A percentile compares a stretch with the other conserved stretches of the same genome.
Evolutionary conservation across 1,139 yeast species (phyloP).

Genomic region (Pichia sp.): DNA sequence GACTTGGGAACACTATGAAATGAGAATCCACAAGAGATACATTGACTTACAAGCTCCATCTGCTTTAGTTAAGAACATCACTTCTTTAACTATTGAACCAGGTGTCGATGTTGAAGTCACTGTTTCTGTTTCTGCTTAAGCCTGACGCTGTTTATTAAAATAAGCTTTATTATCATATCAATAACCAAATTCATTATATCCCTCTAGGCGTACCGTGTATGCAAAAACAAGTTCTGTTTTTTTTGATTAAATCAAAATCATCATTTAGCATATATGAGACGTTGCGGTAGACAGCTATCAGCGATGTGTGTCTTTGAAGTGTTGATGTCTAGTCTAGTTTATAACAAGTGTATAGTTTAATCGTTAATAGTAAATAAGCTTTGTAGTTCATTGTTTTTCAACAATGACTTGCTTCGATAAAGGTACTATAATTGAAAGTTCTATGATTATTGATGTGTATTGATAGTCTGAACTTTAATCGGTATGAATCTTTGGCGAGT

Average conservation of each 20-base stretch:
- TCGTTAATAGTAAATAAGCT: neutral
- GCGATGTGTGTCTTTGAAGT: slow-evolving; percentile 21
- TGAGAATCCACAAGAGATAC: slow-evolving; percentile 99
- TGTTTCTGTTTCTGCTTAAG: slow-evolving; percentile 38
- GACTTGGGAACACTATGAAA: slow-evolving; percentile 99
- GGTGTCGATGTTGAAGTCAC: slow-evolving; percentile 63
- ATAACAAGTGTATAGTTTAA: neutral
- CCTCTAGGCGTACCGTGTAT: slow-evolving; percentile 67
- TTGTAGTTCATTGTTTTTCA: too few relatives aligned
- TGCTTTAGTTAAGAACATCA: slow-evolving; percentile 89
- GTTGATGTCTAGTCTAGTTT: neutral
- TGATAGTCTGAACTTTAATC: too few relatives aligned
- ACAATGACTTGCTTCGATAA: too few relatives aligned
- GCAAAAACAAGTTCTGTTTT: slow-evolving; percentile 10
- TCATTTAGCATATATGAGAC: slow-evolving; percentile 40
- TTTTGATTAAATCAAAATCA: neutral
- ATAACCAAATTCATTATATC: slow-evolving; percentile 21
- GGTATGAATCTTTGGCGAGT: too few relatives aligned
- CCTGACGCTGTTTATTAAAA: slow-evolving; percentile 1
- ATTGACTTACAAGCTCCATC: slow-evolving; percentile 99
- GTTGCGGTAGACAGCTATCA: slow-evolving; percentile 63
- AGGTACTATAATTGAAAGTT: too few relatives aligned
- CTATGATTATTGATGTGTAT: too few relatives aligned
- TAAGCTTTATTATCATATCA: neutral
- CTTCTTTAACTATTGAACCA: slow-evolving; percentile 83